Conservation (phyloP, 805 yeast genomes). For the Candida takata region DNA sequence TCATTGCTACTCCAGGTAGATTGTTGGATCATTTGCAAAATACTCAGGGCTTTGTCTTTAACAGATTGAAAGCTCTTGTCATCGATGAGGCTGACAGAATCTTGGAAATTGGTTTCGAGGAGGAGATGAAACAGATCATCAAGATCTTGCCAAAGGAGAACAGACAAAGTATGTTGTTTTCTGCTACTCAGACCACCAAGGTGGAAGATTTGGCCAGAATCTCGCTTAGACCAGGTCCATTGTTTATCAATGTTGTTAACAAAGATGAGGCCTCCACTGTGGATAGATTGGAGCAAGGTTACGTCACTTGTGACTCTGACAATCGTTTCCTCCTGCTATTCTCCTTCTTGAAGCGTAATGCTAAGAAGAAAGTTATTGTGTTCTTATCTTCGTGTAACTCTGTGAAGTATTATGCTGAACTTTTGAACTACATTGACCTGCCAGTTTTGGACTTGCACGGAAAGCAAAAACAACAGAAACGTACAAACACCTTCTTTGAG, state of each 20-base stretch:
- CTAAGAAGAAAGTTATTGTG: slow-evolving; percentile 88
- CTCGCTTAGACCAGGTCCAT: slow-evolving; percentile 88
- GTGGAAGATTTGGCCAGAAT: slow-evolving; percentile 98
- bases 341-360: slow-evolving; percentile 88
- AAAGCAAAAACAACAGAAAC: slow-evolving; percentile 96
- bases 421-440: slow-evolving; percentile 89
- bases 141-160: slow-evolving; percentile 87
- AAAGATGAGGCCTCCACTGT: slow-evolving; percentile 84
- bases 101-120: slow-evolving; percentile 96
- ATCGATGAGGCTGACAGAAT: slow-evolving; percentile 99
- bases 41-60: slow-evolving; percentile 88
- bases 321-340: slow-evolving; percentile 84
- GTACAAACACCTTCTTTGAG: slow-evolving; percentile 97
- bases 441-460: slow-evolving; percentile 97
- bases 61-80: slow-evolving; percentile 86
- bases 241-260: slow-evolving; percentile 87
- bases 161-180: slow-evolving; percentile 93
- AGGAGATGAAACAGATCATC: slow-evolving; percentile 96
- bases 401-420: slow-evolving; percentile 92
- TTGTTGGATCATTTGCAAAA: slow-evolving; percentile 93
- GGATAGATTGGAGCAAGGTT: slow-evolving; percentile 96
- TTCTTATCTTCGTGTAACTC: slow-evolving; percentile 95
- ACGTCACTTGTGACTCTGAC: slow-evolving; percentile 95
- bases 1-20: slow-evolving; percentile 98
- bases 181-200: slow-evolving; percentile 99